phyloP scores from a whole-genome alignment of 305 asterid genomes.

The Ilex paraguariensis region DNA sequence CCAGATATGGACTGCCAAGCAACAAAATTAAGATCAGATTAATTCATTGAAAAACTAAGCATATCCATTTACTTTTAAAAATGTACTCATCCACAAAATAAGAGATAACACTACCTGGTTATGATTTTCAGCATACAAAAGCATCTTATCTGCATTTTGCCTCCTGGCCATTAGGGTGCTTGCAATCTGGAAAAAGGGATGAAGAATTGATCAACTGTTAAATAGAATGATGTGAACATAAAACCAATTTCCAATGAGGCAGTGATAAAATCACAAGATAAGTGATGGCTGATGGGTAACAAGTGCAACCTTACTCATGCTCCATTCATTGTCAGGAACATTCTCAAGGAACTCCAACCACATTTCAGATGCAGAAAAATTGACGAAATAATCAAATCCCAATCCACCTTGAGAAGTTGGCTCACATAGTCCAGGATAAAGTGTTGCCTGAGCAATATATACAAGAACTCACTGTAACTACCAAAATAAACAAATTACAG shows the following conservation, averaged over 20 bases:
- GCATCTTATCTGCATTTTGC: slow-evolving; percentile 63
- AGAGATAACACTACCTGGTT: slow-evolving; percentile 57
- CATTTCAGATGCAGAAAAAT: slow-evolving; percentile 87
- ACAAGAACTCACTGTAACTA: slow-evolving; percentile 11
- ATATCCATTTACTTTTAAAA: neutral
- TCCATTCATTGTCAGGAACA: slow-evolving; percentile 79
- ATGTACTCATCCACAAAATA: neutral
- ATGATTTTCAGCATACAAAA: slow-evolving; percentile 91
- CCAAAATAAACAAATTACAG: too few species aligned
- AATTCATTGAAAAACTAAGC: too few species aligned
- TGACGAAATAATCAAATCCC: slow-evolving; percentile 89
- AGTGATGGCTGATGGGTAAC: slow-evolving; percentile 1
- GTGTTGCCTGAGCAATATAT: slow-evolving; percentile 56
- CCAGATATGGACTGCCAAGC: slow-evolving; percentile 83
- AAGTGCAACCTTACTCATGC: slow-evolving; percentile 82
- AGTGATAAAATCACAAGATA: slow-evolving; percentile 5
- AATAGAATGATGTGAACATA: slow-evolving; percentile 11
- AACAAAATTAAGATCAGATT: slow-evolving; percentile 12
- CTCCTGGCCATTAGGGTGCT: slow-evolving; percentile 59
- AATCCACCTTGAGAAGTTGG: slow-evolving; percentile 90
- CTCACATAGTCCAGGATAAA: slow-evolving; percentile 92
- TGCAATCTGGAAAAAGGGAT: slow-evolving; percentile 49
- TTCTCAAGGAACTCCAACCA: slow-evolving; percentile 74
- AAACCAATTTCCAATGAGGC: slow-evolving; percentile 15
- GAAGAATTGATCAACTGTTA: slow-evolving; percentile 1